Evolutionary conservation across 1,284 basidiomycete species (phyloP).

Genomic region (Neonothopanus nambi): DNA sequence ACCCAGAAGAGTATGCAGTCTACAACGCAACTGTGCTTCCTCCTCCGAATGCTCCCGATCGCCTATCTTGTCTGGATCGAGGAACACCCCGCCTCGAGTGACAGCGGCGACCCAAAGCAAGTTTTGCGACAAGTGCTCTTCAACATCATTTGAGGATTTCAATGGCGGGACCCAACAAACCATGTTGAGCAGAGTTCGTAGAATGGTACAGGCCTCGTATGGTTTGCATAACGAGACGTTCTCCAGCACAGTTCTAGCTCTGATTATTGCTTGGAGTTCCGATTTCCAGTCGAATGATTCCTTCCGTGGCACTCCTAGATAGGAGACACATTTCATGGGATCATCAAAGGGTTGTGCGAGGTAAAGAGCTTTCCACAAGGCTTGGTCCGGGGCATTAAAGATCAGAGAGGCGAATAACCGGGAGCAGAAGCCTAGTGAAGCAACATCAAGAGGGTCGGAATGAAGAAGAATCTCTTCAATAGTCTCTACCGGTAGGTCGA

Average conservation of each 20-base stretch:
- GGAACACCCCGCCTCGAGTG: constrained; percentile 42
- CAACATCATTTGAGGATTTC: constrained; percentile 21
- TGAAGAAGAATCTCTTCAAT: constrained; percentile 53
- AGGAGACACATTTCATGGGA: constrained; percentile 45
- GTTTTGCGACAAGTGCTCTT: constrained; percentile 45
- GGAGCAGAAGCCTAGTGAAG: constrained; percentile 50
- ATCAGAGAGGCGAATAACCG: constrained; percentile 42
- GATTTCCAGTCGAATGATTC: constrained; percentile 50
- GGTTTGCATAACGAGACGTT: constrained; percentile 33
- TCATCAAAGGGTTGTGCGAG: constrained; percentile 61
- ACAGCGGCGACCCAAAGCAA: constrained; percentile 50
- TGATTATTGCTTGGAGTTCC: constrained; percentile 51
- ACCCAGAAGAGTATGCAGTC: constrained; percentile 57
- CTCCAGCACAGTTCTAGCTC: constrained; percentile 45
- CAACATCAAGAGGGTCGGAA: constrained; percentile 58
- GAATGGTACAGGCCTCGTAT: constrained; percentile 41
- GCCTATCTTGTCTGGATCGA: constrained; percentile 36
- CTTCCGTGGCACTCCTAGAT: constrained; percentile 36
- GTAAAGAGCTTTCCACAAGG: constrained; percentile 64
- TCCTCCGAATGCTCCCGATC: constrained; percentile 31
- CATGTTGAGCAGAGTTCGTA: constrained; percentile 52
- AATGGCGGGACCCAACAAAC: constrained; percentile 41
- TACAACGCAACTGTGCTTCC: constrained; percentile 43
- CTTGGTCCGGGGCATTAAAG: constrained; percentile 43
- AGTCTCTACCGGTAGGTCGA: constrained; percentile 52